Evolutionary conservation across 352 stramenopile genomes (phyloP), one percentile per base, ranked within the genome.

Genomic region (Phytophthora constricta): DNA sequence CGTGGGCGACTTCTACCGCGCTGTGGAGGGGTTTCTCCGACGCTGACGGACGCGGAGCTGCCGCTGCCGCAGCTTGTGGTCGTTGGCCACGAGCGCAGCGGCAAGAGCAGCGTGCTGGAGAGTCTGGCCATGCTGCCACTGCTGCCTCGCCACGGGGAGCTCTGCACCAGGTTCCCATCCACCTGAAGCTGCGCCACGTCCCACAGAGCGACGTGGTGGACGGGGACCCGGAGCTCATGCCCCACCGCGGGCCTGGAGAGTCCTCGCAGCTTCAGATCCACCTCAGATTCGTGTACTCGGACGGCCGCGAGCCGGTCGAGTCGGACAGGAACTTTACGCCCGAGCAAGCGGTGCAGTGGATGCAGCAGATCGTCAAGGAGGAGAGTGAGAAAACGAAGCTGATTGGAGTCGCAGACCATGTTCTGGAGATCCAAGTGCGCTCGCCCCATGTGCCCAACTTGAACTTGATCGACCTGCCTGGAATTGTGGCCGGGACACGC

Each of bases 31-130:
- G 51, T 80, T 10, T 54, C 53, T 33, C 37, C 37, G 34, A 23
- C 52, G 34, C 43, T 68, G 34, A n/a, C 33, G 4, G 56, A 71
- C 28, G 31, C 68, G 20, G 51, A 58, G 22, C 58, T 76, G 4
- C 22, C 53, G 17, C 63, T 81, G n/a, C 42, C 78, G 28, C 66
- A 77, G 55, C 72, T 84, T 52, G 67, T 84, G 14, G 73, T 82
- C n/a, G 68, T 80, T 17, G 78, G 78, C 19, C 62, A 80, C 28
- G 75, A 82, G 57, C 68, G 76, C 68, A 78, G 73, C 56, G 78
- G 78, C 70, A 87, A 83, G 71, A 84, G 74, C 3, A 79, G 63
- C 25, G 71, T 82, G 41, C 65, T 84, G 50, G 78, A 84, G 65
- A 72, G 60, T 39, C 51, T 87, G 19, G 76, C 73, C 39, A 81